Evolutionary conservation across 768 basidiomycete genomes (phyloP), one percentile per base, ranked within the genome.

Genomic region (Xerocomus brunneocitrinus): DNA sequence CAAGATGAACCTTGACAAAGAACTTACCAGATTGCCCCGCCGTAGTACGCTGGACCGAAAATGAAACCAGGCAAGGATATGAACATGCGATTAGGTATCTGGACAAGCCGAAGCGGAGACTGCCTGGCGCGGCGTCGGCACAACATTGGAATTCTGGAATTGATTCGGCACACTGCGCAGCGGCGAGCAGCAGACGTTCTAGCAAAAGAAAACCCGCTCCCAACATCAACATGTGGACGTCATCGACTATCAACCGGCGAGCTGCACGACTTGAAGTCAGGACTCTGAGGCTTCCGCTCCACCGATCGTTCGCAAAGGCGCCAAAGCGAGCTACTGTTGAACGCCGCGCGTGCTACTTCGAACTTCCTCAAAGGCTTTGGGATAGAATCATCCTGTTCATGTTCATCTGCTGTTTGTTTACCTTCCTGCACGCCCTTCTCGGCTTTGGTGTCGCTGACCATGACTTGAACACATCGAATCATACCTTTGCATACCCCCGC

Each of bases 371-470:
- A 42, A 46, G 40, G 8, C 48, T 44, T 30, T 62, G 62, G 62
- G 64, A 67, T n/a, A 58, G 53, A 35, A 36, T 61, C 51, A 40
- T 68, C 50, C 36, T 67, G 28, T 13, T 59, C 52, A 36, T 60
- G 54, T 70, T 68, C 57, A 49, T 22, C 40, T 68, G 55, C 35
- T 64, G 58, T 41, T 41, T 64, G 36, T 48, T 69, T 32, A 34
- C 28, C 48, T 70, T 68, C 55, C 39, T 69, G 46, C 62, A 44
- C 24, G 64, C 68, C 49, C 35, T 68, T 31, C 32, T 65, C 25
- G 67, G 68, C 40, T 55, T 69, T 19, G 57, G 57, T 7, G 9
- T n/a, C 28, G 31, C 40, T 22, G 47, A 53, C 47, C 32, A 56
- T 22, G 50, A 38, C 32, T n/a, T 25, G 24, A 48, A 27, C 42